Evolutionary conservation across 345 rosid species (phyloP), one percentile per base, ranked within the genome.

Genomic region (Toxicodendron radicans): DNA sequence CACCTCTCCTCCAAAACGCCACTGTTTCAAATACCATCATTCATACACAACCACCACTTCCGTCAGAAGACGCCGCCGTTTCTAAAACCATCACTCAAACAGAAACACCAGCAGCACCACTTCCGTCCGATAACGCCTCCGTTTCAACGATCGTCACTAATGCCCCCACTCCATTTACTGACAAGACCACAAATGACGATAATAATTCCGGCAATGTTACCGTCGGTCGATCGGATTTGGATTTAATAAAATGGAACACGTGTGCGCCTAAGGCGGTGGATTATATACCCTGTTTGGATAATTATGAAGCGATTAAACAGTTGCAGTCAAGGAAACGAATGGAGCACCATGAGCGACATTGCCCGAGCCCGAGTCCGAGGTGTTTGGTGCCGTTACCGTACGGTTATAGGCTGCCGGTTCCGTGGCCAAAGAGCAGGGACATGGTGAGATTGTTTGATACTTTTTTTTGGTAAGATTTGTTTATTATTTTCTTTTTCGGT

Each of bases 391-490:
- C 92, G n/a, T 82, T 95, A 66, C 99, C 97, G 10, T 46, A 3
- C 2, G 88, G 92, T 23, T 95, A 92, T 70, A 90, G 87, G 80
- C 66, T 58, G 45, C 89, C 97, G 61, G 83, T 92, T 82, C 88
- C 79, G 53, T 91, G 97, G 97, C 99, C 97, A 6, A 87, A 89
- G 80, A 95, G 97, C 90, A 89, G 97, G 85, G 97, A 92, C 83
- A 92, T 92, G 97, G 99, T 95, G 92, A 95, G 92, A 84, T 87
- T 81, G 79, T 51, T 83, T 72, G 49, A 61, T 70, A 35, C 79
- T 74, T 75, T 77, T 78, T 74, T 60, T 89, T 83, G 89, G 87
- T 85, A 83, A 83, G 87, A 79, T 82, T 81, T 79, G 72, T 30
- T 75, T 23, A 9, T 45, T 62, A 46, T 16, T 27, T 20, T 35